Evolutionary conservation across 768 basidiomycete genomes (phyloP), one percentile per base, ranked within the genome.

Genomic region (Piloderma croceum): DNA sequence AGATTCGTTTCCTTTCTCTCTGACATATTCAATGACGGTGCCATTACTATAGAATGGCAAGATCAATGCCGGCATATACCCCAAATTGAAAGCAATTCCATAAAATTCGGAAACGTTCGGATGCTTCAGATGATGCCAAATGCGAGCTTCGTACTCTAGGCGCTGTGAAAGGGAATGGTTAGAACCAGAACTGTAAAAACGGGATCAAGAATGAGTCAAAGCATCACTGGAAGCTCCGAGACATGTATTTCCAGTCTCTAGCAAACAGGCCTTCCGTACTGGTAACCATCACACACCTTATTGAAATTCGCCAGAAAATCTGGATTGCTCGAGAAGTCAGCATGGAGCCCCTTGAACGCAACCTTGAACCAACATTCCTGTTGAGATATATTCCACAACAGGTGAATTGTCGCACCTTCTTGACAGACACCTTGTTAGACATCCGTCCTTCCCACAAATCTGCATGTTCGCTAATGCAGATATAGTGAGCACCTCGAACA

Each of bases 31-130:
- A 3, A 51, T 39, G 17, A 62, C 47, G 37, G 51, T 59, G 0
- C 59, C 57, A 3, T 53, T 39, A 9, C 33, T 12, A 31, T 51
- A 57, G 32, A 43, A 60, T 2, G 47, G 41, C 21, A 55, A 45
- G 10, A 63, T 47, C 7, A 62, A 35, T 2, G 51, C 57, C 6
- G 57, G 59, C 46, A 59, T 47, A 19, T 41, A 44, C 3, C 50
- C 49, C 1, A 42, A 41, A 5, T 46, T 35, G 22, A 42, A 45
- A 5, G 44, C 37, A 17, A 59, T 22, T 1, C 49, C 51, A 34
- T 47, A 51, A n/a, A 60, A 52, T 11, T 15, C 32, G 12, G 44
- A 39, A 12, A 62, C 43, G 34, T 62, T 53, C 4, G 39, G 34
- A 38, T 61, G 51, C 1, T 48, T 12, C 4, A 61, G 34, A 2